Conservation (phyloP, 805 yeast genomes). For the Candida sphagnicola region DNA sequence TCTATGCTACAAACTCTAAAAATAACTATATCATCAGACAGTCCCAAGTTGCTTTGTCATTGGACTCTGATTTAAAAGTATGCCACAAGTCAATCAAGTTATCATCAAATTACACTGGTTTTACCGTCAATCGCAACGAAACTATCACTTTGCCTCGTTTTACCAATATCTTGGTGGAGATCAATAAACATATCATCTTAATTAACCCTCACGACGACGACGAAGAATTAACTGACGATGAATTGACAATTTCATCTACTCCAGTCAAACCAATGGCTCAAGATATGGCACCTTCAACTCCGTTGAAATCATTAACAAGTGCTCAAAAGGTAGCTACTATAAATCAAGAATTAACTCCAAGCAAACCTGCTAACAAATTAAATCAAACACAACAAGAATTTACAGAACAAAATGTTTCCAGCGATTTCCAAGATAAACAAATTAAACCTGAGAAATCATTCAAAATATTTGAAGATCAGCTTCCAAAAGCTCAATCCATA, state of each 20-base stretch:
- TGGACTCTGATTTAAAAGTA: constrained; percentile 13
- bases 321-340: constrained; percentile 3
- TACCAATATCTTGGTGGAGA: constrained; percentile 60
- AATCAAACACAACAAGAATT: not conserved
- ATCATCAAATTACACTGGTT: constrained; percentile 45
- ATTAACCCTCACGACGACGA: constrained; percentile 46
- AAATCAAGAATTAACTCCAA: constrained; percentile 4
- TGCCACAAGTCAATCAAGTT: constrained; percentile 28
- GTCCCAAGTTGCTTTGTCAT: constrained; percentile 7
- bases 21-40: constrained; percentile 18
- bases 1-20: constrained; percentile 18
- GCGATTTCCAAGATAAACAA: not conserved
- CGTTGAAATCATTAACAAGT: constrained; percentile 7
- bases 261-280: constrained; percentile 1
- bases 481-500: not conserved
- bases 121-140: constrained; percentile 60
- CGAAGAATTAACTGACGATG: constrained; percentile 45
- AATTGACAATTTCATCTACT: constrained; percentile 12
- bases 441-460: not conserved
- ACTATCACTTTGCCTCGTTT: constrained; percentile 60
- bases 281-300: constrained; percentile 7
- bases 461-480: not conserved
- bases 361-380: constrained; percentile 2
- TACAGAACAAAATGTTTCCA: not conserved
- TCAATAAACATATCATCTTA: constrained; percentile 61